These are phyloP conservation scores for Neurospora sp. DNA, from an alignment of 495 filamentous ascomycete species.

Conservation along the genomic window DNA sequence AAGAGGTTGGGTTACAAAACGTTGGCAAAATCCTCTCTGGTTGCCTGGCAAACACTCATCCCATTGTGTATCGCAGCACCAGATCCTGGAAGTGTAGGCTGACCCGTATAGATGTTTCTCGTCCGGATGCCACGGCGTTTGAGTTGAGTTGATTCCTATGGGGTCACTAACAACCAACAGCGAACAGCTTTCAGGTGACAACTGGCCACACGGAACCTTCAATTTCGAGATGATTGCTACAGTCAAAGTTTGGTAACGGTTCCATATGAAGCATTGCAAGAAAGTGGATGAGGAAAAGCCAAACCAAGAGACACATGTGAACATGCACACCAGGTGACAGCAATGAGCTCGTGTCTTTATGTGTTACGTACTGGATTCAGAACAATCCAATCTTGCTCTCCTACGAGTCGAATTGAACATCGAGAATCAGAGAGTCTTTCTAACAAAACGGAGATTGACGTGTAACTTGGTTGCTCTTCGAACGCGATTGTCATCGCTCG, in stretches of 20 bases:
- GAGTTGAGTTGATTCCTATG: not conserved
- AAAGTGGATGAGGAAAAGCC: too few relatives aligned
- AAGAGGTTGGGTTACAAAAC: not conserved
- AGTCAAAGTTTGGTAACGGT: not conserved
- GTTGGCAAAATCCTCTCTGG: not conserved
- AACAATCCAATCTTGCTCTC: too few relatives aligned
- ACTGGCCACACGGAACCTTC: not conserved
- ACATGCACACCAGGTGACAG: not conserved
- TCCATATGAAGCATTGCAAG: not conserved
- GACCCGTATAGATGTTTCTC: not conserved
- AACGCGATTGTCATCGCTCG: not conserved
- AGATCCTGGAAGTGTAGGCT: not conserved
- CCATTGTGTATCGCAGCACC: too few relatives aligned
- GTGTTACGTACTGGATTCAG: not conserved
- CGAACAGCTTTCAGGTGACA: not conserved
- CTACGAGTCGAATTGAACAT: too few relatives aligned
- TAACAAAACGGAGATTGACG: not conserved
- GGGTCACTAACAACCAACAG: not conserved
- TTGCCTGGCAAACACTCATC: too few relatives aligned
- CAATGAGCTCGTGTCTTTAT: not conserved
- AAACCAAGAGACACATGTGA: not conserved
- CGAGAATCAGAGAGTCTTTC: not conserved
- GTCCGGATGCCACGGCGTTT: not conserved
- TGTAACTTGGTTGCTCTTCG: not conserved
- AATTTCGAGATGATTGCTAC: not conserved